Evolutionary conservation across 2,329 filamentous ascomycete genomes (phyloP).

Genomic region (Coniochaeta ligniaria): DNA sequence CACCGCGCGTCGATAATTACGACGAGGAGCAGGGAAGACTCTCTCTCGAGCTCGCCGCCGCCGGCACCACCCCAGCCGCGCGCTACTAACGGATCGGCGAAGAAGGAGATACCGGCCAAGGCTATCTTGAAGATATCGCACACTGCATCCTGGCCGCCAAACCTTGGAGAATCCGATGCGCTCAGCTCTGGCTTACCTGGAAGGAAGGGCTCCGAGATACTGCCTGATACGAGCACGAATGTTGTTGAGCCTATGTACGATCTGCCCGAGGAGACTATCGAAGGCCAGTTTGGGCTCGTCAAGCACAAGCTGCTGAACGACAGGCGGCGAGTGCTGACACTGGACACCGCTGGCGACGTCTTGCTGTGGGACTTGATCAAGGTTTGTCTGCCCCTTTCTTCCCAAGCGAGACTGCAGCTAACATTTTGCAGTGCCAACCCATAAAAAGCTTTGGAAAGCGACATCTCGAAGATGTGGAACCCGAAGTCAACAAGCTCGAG

Average conservation of each 20-base stretch:
- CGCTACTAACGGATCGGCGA: constrained; percentile 25
- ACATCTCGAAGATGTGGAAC: constrained; percentile 86
- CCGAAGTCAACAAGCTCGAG: constrained; percentile 78
- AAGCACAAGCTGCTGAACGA: constrained; percentile 93
- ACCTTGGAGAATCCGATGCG: constrained; percentile 22
- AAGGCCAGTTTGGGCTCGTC: constrained; percentile 90
- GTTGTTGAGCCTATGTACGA: constrained; percentile 57
- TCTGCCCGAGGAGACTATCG: constrained; percentile 72
- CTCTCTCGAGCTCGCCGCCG: constrained; percentile 14
- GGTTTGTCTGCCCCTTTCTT: constrained; percentile 37
- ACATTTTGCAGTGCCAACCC: constrained; percentile 70
- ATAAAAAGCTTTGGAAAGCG: constrained; percentile 90
- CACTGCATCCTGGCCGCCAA: constrained; percentile 63
- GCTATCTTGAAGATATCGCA: constrained; percentile 79
- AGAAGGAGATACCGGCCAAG: constrained; percentile 66
- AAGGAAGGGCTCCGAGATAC: constrained; percentile 52
- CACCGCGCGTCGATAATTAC: constrained; percentile 37
- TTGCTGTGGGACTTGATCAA: constrained; percentile 89
- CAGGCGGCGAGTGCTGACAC: constrained; percentile 76
- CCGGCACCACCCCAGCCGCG: constrained; percentile 10
- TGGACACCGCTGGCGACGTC: constrained; percentile 93
- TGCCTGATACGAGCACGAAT: constrained; percentile 39
- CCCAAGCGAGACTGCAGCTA: constrained; percentile 5
- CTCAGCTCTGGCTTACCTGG: constrained; percentile 47
- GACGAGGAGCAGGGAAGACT: constrained; percentile 20